A percentile compares a stretch with the other conserved stretches of the same genome.
Evolutionary conservation across 129 eudicot species (phyloP).

Genomic region (Escallonia rubra): DNA sequence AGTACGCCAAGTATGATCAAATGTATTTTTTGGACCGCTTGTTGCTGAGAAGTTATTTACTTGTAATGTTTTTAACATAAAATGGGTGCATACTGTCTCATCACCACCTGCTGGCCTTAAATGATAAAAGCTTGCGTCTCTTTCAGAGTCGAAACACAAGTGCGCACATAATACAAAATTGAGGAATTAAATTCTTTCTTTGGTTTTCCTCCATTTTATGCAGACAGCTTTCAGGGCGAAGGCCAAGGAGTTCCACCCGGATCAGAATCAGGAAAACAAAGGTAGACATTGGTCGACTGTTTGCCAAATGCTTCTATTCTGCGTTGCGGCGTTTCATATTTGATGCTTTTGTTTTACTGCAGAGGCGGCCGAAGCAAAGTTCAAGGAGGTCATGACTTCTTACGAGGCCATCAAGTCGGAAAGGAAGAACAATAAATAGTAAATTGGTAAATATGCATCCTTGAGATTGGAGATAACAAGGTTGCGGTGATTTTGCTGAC

Average conservation of each 20-base stretch:
- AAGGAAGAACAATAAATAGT: slow-evolving; percentile 52
- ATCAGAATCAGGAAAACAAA: slow-evolving; percentile 86
- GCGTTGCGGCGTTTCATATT: background rate
- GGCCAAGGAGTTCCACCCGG: slow-evolving; percentile 93
- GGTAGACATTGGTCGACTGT: slow-evolving; percentile 30
- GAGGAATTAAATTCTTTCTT: too few species aligned
- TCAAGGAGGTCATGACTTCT: slow-evolving; percentile 91
- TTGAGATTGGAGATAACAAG: background rate
- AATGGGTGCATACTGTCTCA: too few species aligned
- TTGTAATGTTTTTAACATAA: too few species aligned
- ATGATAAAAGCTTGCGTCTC: too few species aligned
- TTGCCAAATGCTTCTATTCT: background rate
- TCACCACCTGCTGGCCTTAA: too few species aligned
- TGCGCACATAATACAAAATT: too few species aligned
- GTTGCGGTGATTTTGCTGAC: too few species aligned
- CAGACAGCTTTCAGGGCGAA: slow-evolving; percentile 86
- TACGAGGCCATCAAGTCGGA: slow-evolving; percentile 89
- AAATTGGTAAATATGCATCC: background rate
- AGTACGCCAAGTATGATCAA: too few species aligned
- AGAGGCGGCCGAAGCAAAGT: slow-evolving; percentile 92
- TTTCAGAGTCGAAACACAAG: too few species aligned
- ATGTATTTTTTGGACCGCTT: too few species aligned
- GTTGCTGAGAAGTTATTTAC: too few species aligned
- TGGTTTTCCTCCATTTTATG: slow-evolving; percentile 2
- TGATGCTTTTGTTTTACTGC: slow-evolving; percentile 46